Evolutionary conservation across 805 yeast species (phyloP).

Genomic region (Phaffomyces thermotolerans): DNA sequence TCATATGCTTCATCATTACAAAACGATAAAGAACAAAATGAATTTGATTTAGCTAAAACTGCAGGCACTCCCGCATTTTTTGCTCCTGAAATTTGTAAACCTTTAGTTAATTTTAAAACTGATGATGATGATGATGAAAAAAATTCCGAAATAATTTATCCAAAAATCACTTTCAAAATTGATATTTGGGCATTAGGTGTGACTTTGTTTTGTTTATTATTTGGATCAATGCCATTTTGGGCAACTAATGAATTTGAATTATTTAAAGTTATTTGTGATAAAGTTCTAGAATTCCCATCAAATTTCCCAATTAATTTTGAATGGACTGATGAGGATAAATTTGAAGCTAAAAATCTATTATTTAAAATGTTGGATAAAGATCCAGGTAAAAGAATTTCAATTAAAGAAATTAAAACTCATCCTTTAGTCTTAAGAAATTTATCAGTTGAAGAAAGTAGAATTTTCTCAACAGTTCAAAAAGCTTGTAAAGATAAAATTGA

Average conservation of each 20-base stretch:
- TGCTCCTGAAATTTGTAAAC: constrained; percentile 85
- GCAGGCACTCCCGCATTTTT: constrained; percentile 98
- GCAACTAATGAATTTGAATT: constrained; percentile 82
- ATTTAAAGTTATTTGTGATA: constrained; percentile 71
- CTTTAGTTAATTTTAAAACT: constrained; percentile 20
- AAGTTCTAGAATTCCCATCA: constrained; percentile 51
- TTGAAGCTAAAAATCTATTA: constrained; percentile 49
- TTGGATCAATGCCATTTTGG: constrained; percentile 84
- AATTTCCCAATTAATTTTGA: constrained; percentile 36
- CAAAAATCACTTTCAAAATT: constrained; percentile 68
- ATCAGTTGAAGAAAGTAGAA: constrained; percentile 19
- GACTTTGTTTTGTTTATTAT: constrained; percentile 78
- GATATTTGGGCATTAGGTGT: constrained; percentile 99
- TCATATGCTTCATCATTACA: constrained; percentile 54
- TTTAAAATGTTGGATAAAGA: constrained; percentile 57
- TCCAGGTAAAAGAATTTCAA: constrained; percentile 59
- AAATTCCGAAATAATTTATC: constrained; percentile 16
- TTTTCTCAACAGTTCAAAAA: constrained; percentile 21
- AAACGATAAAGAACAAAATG: constrained; percentile 48
- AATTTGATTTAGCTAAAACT: constrained; percentile 84
- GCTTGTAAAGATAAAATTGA: constrained; percentile 34
- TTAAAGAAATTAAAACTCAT: constrained; percentile 67
- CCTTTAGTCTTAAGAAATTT: constrained; percentile 53
- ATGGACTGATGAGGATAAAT: constrained; percentile 33
- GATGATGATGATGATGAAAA: constrained; percentile 18